These are phyloP conservation scores for Casaregolazyma lundiana DNA, from an alignment of 1,139 yeast species.

Conservation along the genomic window DNA sequence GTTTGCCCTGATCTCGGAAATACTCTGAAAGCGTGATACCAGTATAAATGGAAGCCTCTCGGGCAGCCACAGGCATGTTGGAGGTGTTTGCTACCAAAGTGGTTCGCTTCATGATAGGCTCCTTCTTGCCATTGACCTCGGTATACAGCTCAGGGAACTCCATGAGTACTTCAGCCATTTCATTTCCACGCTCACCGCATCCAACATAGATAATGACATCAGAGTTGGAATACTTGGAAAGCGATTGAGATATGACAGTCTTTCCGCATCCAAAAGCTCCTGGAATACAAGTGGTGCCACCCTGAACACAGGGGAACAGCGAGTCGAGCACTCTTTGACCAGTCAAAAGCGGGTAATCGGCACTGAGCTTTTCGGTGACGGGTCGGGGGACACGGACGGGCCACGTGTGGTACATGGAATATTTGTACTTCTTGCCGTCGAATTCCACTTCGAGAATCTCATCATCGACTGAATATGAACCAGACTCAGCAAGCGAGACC, in stretches of 20 bases:
- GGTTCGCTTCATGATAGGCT: constrained; percentile 99
- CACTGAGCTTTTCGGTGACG: constrained; percentile 86
- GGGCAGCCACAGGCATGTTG: constrained; percentile 99
- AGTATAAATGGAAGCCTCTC: constrained; percentile 98
- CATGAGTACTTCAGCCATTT: constrained; percentile 99
- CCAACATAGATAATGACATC: constrained; percentile 87
- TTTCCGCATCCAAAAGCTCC: constrained; percentile 99
- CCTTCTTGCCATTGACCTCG: constrained; percentile 87
- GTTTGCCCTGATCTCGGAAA: constrained; percentile 99
- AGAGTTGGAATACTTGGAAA: constrained; percentile 95
- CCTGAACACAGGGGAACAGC: constrained; percentile 98
- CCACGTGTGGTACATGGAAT: constrained; percentile 98
- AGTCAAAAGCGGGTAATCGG: constrained; percentile 90
- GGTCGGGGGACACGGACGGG: constrained; percentile 99
- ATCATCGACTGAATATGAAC: constrained; percentile 87
- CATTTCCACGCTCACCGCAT: constrained; percentile 93
- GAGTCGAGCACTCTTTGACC: constrained; percentile 99
- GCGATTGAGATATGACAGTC: constrained; percentile 95
- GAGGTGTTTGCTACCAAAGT: constrained; percentile 97
- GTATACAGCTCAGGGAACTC: constrained; percentile 97
- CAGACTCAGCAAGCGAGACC: constrained; percentile 81
- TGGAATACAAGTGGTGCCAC: constrained; percentile 99
- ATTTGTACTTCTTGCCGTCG: constrained; percentile 74
- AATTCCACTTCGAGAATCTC: constrained; percentile 89
- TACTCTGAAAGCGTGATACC: constrained; percentile 98